Conservation (phyloP, 1,139 yeast species). For the Fermentozyma sake region DNA sequence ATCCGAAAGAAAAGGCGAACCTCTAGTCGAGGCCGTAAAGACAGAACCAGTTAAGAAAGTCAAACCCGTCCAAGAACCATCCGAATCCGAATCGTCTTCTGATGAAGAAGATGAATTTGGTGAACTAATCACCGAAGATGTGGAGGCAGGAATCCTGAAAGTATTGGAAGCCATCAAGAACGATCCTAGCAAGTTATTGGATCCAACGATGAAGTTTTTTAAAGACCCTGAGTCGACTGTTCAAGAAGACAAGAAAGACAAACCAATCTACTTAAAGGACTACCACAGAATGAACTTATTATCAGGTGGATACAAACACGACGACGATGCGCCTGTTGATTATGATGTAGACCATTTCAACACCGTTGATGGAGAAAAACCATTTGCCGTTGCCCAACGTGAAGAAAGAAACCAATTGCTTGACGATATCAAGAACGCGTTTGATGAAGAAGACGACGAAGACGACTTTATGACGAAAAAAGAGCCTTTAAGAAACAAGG, state of each 20-base stretch:
- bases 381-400: constrained; percentile 67
- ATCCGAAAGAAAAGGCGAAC: constrained; percentile 15
- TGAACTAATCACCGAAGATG: constrained; percentile 78
- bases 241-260: constrained; percentile 39
- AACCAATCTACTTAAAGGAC: constrained; percentile 87
- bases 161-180: constrained; percentile 68
- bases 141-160: constrained; percentile 71
- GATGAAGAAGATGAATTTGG: constrained; percentile 95
- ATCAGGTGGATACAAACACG: constrained; percentile 52
- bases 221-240: constrained; percentile 48
- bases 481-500: constrained; percentile 14
- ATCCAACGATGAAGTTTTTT: constrained; percentile 68
- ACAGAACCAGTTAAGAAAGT: constrained; percentile 1
- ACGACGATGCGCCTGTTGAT: constrained; percentile 30
- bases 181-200: constrained; percentile 60
- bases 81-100: constrained; percentile 23
- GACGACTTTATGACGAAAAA: constrained; percentile 53
- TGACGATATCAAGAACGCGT: constrained; percentile 69
- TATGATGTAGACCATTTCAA: constrained; percentile 28
- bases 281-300: constrained; percentile 82
- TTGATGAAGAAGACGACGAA: constrained; percentile 45
- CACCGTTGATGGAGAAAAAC: constrained; percentile 55
- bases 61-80: constrained; percentile 1
- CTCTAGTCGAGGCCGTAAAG: constrained; percentile 1
- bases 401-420: constrained; percentile 72